Percentiles rank a stretch among this genome's conserved stretches.
phyloP scores from a whole-genome alignment of 805 yeast genomes.

The Monosporozyma yasuniensis region DNA sequence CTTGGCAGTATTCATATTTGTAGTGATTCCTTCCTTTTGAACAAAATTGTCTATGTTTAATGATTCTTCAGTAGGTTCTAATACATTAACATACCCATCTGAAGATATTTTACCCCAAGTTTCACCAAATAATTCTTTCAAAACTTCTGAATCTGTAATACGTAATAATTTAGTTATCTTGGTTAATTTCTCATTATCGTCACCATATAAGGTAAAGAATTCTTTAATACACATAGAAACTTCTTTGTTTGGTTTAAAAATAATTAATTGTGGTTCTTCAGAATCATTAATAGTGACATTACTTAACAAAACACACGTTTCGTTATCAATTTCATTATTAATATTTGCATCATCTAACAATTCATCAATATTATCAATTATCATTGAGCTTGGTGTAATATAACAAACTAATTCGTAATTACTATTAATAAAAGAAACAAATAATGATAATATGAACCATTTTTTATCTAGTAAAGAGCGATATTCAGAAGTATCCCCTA shows the following conservation, averaged over 20 bases:
- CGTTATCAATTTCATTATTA: conserved; percentile 28
- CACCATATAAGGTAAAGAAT: conserved; percentile 26
- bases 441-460: conserved; percentile 17
- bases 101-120: conserved; percentile 26
- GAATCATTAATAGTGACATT: conserved; percentile 11
- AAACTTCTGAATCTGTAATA: conserved; percentile 17
- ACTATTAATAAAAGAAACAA: conserved; percentile 14
- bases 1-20: conserved; percentile 6
- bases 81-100: conserved; percentile 12
- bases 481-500: background rate
- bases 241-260: conserved; percentile 24
- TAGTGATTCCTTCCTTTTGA: background rate
- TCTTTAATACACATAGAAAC: conserved; percentile 28
- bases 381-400: conserved; percentile 24
- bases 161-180: conserved; percentile 10
- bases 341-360: conserved; percentile 20
- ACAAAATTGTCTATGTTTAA: background rate
- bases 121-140: conserved; percentile 24
- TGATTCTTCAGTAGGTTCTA: conserved; percentile 1
- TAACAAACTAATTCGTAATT: conserved; percentile 25
- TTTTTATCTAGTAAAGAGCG: conserved; percentile 1
- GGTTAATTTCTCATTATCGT: conserved; percentile 10
- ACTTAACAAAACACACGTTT: conserved; percentile 28
- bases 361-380: conserved; percentile 25
- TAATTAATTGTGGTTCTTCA: conserved; percentile 14